Conservation (phyloP, 1,284 basidiomycete species). For the Ustilago bromivora region DNA sequence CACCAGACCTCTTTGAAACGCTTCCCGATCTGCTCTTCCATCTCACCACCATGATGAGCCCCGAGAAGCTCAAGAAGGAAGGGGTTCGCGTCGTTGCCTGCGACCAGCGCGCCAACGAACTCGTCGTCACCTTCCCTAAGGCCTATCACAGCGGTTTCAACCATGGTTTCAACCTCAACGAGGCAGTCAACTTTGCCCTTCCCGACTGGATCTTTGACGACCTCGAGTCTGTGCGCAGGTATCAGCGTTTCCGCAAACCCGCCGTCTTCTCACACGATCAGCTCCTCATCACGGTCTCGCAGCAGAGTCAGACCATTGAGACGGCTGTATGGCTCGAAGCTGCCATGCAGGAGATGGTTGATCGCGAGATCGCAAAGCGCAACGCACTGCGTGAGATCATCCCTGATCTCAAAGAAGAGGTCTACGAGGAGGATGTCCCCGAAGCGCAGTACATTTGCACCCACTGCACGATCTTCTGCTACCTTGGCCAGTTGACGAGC, state of each 20-base stretch:
- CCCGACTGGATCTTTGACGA: slow-evolving; percentile 94
- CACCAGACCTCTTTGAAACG: slow-evolving; percentile 97
- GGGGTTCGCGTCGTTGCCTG: slow-evolving; percentile 94
- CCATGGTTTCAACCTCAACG: slow-evolving; percentile 97
- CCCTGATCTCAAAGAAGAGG: slow-evolving; percentile 76
- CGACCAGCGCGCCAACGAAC: slow-evolving; percentile 97
- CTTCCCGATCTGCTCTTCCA: slow-evolving; percentile 97
- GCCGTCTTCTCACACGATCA: slow-evolving; percentile 99
- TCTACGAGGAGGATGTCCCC: slow-evolving; percentile 82
- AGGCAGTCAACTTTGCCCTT: slow-evolving; percentile 98
- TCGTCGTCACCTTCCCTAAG: slow-evolving; percentile 93
- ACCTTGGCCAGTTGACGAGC: slow-evolving; percentile 84
- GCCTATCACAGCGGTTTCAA: slow-evolving; percentile 99
- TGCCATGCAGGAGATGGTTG: slow-evolving; percentile 87
- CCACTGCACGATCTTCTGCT: slow-evolving; percentile 93
- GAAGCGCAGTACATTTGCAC: slow-evolving; percentile 96
- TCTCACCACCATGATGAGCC: slow-evolving; percentile 97
- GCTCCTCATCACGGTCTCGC: slow-evolving; percentile 91
- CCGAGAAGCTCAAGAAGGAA: slow-evolving; percentile 83
- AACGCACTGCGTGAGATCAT: slow-evolving; percentile 72
- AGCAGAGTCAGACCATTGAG: slow-evolving; percentile 90
- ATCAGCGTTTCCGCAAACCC: slow-evolving; percentile 87
- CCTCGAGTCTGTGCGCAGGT: slow-evolving; percentile 83
- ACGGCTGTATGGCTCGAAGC: slow-evolving; percentile 85
- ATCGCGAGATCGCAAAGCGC: slow-evolving; percentile 82